These are phyloP conservation scores for Gleditsia sinensis DNA, from an alignment of 306 rosid species.

Conservation along the genomic window DNA sequence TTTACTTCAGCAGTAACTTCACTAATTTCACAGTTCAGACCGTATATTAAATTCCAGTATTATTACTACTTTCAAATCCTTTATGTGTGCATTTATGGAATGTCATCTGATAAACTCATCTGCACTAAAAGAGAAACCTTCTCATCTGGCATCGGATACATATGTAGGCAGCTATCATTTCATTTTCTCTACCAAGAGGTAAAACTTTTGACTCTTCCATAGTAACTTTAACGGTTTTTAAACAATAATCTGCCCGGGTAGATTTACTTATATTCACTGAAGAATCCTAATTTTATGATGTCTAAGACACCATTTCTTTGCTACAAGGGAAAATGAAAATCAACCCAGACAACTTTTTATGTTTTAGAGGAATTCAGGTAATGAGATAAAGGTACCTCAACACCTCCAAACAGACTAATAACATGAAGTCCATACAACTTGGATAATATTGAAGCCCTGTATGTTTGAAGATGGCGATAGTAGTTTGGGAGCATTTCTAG, in stretches of 20 bases:
- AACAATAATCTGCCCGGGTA: background rate
- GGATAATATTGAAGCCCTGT: slow-evolving; percentile 36
- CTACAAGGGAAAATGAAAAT: background rate
- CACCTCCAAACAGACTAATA: slow-evolving; percentile 45
- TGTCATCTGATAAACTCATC: background rate
- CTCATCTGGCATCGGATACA: background rate
- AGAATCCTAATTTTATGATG: background rate
- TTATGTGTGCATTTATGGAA: background rate
- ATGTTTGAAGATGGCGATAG: slow-evolving; percentile 42
- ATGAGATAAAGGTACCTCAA: slow-evolving; percentile 40
- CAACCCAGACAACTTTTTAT: background rate
- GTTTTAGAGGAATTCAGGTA: background rate
- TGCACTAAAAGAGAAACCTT: background rate
- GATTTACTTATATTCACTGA: background rate
- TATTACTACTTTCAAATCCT: background rate
- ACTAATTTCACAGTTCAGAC: background rate
- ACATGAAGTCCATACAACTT: slow-evolving; percentile 51
- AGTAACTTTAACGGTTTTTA: background rate
- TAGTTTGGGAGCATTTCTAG: slow-evolving; percentile 50
- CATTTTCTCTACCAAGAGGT: background rate
- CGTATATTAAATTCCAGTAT: background rate
- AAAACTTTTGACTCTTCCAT: background rate
- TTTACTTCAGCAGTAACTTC: background rate
- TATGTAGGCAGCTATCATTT: background rate
- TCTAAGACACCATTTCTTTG: background rate